phyloP scores from a whole-genome alignment of 495 filamentous ascomycete species.

The Podospora pseudocomata region DNA sequence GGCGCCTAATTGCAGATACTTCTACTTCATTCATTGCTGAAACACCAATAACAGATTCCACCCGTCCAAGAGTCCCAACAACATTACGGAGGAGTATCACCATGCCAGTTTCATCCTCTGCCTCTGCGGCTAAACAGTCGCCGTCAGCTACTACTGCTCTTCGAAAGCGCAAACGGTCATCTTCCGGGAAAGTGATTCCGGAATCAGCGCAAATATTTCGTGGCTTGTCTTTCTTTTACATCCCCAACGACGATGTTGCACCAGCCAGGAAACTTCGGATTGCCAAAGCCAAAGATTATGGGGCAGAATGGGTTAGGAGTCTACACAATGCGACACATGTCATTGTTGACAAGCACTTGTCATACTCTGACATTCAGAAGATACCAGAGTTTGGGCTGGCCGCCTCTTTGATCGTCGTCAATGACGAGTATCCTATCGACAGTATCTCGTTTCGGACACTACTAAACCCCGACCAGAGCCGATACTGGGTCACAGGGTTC shows the following conservation, averaged over 20 bases:
- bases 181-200: conserved; percentile 41
- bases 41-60: conserved; percentile 23
- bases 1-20: background rate
- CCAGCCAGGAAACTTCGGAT: conserved; percentile 66
- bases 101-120: conserved; percentile 15
- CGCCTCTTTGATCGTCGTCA: conserved; percentile 53
- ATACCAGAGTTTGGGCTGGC: conserved; percentile 54
- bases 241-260: conserved; percentile 73
- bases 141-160: conserved; percentile 23
- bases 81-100: conserved; percentile 26
- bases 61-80: conserved; percentile 8
- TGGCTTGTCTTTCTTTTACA: conserved; percentile 66
- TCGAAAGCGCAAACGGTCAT: conserved; percentile 51
- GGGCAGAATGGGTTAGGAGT: conserved; percentile 52
- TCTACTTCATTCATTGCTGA: conserved; percentile 24
- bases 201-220: conserved; percentile 64
- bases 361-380: conserved; percentile 61
- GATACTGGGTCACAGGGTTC: conserved; percentile 55
- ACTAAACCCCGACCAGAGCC: conserved; percentile 53
- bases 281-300: conserved; percentile 68
- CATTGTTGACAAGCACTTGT: conserved; percentile 69
- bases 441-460: conserved; percentile 63
- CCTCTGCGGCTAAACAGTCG: conserved; percentile 18
- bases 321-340: conserved; percentile 60
- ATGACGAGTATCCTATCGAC: conserved; percentile 74